Conservation (phyloP, 1,284 basidiomycete genomes). For the Mycena citricolor region DNA sequence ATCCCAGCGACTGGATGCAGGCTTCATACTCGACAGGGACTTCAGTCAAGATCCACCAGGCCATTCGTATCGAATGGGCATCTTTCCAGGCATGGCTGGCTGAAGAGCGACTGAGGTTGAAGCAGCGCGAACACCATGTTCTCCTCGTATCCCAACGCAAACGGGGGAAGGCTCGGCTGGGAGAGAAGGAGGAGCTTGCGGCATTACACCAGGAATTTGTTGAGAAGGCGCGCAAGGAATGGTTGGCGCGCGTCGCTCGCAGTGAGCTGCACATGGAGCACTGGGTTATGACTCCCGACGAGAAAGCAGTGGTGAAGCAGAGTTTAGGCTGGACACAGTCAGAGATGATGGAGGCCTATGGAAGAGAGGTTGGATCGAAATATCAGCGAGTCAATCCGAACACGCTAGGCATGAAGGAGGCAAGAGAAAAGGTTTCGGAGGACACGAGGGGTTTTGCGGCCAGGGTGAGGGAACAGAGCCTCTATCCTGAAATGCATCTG, state of each 20-base stretch:
- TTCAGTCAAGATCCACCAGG: conserved; percentile 21
- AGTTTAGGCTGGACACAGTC: conserved; percentile 13
- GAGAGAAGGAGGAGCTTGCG: conserved; percentile 8
- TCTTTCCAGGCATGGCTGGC: conserved; percentile 17
- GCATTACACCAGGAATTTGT: conserved; percentile 14
- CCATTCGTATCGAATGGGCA: conserved; percentile 19
- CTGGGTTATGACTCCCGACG: conserved; percentile 22
- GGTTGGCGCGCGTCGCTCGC: conserved; percentile 18
- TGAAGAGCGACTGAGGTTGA: conserved; percentile 6
- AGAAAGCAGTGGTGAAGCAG: conserved; percentile 16
- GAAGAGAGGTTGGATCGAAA: conserved; percentile 11
- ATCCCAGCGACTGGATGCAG: too few relatives aligned
- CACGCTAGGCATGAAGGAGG: conserved; percentile 12
- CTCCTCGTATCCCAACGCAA: too few relatives aligned
- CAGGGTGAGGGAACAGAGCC: too few relatives aligned
- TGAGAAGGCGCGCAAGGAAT: conserved; percentile 7
- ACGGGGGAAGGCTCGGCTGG: conserved; percentile 8
- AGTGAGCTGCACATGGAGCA: conserved; percentile 17
- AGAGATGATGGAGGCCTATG: conserved; percentile 22
- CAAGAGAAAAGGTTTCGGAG: background rate
- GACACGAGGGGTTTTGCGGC: background rate
- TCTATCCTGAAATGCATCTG: too few relatives aligned
- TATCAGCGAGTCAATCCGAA: conserved; percentile 20
- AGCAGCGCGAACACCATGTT: conserved; percentile 16
- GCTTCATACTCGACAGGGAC: conserved; percentile 19